Conservation (phyloP, 2,329 filamentous ascomycete genomes). For the Xylariales sp. region DNA sequence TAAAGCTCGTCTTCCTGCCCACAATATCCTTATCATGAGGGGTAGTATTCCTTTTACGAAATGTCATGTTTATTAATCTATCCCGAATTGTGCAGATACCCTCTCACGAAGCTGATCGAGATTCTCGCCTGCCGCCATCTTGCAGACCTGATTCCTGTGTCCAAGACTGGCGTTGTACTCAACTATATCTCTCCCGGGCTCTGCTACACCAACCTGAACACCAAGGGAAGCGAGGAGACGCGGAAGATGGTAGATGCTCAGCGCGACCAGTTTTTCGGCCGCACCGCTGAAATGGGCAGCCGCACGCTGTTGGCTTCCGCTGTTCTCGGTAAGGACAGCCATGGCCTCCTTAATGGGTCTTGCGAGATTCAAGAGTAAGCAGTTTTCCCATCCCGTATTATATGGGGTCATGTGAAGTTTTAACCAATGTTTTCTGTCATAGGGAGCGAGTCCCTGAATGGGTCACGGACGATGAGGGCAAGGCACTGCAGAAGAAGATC, state of each 20-base stretch:
- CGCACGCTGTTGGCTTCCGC: conserved; percentile 32
- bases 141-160: conserved; percentile 23
- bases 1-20: background rate
- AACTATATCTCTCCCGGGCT: conserved; percentile 36
- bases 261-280: conserved; percentile 20
- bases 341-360: conserved; percentile 34
- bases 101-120: conserved; percentile 27
- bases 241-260: conserved; percentile 13
- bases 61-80: conserved; percentile 16
- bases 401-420: too few species aligned
- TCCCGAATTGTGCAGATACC: conserved; percentile 20
- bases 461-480: conserved; percentile 28
- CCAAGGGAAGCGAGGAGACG: conserved; percentile 21
- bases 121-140: conserved; percentile 24
- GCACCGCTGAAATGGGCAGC: conserved; percentile 31
- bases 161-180: conserved; percentile 27
- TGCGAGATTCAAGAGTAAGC: conserved; percentile 21
- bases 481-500: conserved; percentile 26
- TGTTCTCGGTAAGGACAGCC: conserved; percentile 28
- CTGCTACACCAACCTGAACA: conserved; percentile 33
- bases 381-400: conserved; percentile 18
- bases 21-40: background rate
- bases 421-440: background rate
- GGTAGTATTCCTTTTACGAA: background rate
- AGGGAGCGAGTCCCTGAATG: background rate